Evolutionary conservation across 176 grass and related monocot species (phyloP), one percentile per base, ranked within the genome.

Genomic region (Thalia dealbata): DNA sequence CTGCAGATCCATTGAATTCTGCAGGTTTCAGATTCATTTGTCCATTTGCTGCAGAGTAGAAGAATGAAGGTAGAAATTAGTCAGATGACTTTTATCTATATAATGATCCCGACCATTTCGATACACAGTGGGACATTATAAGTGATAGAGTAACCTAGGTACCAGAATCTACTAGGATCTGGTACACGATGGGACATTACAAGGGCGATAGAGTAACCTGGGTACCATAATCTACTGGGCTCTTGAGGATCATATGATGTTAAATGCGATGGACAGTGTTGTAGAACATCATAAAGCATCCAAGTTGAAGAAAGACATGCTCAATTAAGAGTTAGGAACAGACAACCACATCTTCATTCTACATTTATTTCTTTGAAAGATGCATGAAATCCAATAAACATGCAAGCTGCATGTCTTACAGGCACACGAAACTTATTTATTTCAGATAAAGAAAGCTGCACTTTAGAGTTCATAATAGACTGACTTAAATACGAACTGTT

Each of bases 1-100:
- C 78, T 48, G 82, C 91, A 84, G 73, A 78, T 19, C 71, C 85
- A 84, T 83, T 74, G 83, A 61, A 83, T 55, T 62, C 71, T 66
- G 69, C 83, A 56, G 78, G 78, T 64, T 80, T 88, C 67, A 88
- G 64, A 79, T 54, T 83, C 61, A 73, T 71, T 29, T 81, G 87
- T 64, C 46, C 73, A 81, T 83, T 87, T 88, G 81, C 69, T 83
- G 41, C 70, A 68, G 21, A 8, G 10, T 45, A 45, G 8, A 41
- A 67, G 64, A 68, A 68, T 44, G 12, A 2, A 23, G 21, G 10
- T 44, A 68, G 18, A 19, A 68, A 68, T 68, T 68, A 28, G 12
- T 28, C 25, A n/a, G n/a, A n/a, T n/a, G 27, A 30, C 22, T 29
- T 63, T 58, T 6, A 58, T 14, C 16, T 58, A 38, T 38, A 4